Conservation (phyloP, 2,329 filamentous ascomycete genomes). For the Daldinia sp. region DNA sequence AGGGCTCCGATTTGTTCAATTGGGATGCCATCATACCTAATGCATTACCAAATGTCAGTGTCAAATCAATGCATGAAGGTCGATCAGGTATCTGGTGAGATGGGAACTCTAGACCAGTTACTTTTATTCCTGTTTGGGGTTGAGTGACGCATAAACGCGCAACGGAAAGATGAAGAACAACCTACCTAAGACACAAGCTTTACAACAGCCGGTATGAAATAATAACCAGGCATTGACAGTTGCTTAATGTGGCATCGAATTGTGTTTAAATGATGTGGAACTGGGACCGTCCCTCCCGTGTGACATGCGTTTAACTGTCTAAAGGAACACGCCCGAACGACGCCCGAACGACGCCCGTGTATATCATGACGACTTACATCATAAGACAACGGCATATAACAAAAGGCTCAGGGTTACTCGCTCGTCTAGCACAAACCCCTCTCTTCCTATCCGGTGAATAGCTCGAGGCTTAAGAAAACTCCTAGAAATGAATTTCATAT, state of each 20-base stretch:
- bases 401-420: neutral
- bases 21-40: neutral
- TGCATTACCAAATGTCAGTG: neutral
- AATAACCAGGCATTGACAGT: neutral
- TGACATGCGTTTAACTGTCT: neutral
- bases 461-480: neutral
- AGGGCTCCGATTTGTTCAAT: neutral
- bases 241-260: neutral
- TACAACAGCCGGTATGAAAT: neutral
- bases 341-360: neutral
- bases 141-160: conserved; percentile 1
- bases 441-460: neutral
- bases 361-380: neutral
- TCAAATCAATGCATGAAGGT: neutral
- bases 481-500: conserved; percentile 26
- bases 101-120: neutral
- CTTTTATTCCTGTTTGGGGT: neutral
- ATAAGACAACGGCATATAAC: conserved; percentile 18
- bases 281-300: conserved; percentile 1
- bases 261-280: neutral
- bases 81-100: neutral
- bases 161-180: neutral
- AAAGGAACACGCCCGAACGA: neutral
- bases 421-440: neutral
- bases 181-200: neutral